Evolutionary conservation across 2,329 filamentous ascomycete species (phyloP).

Genomic region (Biscogniauxia sp.): DNA sequence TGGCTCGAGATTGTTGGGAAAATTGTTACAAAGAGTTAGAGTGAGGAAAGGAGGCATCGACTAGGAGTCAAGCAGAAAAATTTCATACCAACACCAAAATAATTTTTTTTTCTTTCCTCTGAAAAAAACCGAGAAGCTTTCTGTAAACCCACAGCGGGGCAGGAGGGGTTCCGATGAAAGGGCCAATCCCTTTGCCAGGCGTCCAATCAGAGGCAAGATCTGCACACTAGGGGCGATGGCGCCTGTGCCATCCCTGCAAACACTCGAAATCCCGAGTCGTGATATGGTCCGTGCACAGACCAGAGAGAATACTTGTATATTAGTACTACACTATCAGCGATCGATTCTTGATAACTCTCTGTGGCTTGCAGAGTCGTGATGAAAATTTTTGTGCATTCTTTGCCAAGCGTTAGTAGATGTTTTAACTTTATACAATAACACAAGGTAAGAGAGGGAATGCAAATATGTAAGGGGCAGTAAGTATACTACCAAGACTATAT

Average conservation of each 20-base stretch:
- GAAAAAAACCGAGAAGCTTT: not conserved
- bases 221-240: not conserved
- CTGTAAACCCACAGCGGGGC: not conserved
- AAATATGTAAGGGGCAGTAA: too few relatives aligned
- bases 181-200: not conserved
- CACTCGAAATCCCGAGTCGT: not conserved
- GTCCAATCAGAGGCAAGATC: not conserved
- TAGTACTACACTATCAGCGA: not conserved
- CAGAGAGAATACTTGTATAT: not conserved
- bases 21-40: not conserved
- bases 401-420: not conserved
- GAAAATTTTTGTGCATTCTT: not conserved
- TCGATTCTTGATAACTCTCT: not conserved
- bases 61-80: not conserved
- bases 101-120: not conserved
- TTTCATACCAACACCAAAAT: not conserved
- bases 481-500: too few relatives aligned
- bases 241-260: not conserved
- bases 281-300: not conserved
- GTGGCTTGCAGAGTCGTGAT: not conserved
- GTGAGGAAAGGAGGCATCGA: not conserved
- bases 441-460: too few relatives aligned
- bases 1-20: not conserved
- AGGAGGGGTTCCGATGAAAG: not conserved
- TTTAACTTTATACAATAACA: too few relatives aligned